phyloP scores from a whole-genome alignment of 768 basidiomycete species.

The Hericium coralloides region DNA sequence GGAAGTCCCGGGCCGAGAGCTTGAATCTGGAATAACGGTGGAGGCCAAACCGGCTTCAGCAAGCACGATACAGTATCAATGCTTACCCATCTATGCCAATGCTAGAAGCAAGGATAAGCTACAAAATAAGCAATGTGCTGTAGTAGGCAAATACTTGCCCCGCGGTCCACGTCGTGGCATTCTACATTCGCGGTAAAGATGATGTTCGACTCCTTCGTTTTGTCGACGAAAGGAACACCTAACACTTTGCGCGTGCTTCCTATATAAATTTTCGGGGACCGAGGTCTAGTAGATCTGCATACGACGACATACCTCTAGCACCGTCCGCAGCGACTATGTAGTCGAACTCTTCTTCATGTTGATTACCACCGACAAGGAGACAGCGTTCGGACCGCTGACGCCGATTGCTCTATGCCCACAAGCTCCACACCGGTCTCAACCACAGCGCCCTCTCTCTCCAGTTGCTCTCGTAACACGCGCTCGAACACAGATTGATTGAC shows the following conservation, averaged over 20 bases:
- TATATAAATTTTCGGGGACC: constrained; percentile 2
- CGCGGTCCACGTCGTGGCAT: constrained; percentile 22
- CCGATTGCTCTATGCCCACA: constrained; percentile 23
- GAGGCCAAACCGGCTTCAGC: constrained; percentile 6
- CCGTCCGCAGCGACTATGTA: constrained; percentile 37
- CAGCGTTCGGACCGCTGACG: constrained; percentile 22
- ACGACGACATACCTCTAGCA: constrained; percentile 18
- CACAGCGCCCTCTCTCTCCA: constrained; percentile 14
- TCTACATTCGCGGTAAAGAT: constrained; percentile 30
- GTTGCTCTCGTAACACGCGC: constrained; percentile 22
- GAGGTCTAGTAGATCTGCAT: background rate
- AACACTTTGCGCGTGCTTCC: constrained; percentile 30
- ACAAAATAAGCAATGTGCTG: background rate
- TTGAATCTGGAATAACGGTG: constrained; percentile 7
- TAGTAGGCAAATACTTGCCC: constrained; percentile 15
- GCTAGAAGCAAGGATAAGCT: background rate
- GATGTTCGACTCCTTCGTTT: constrained; percentile 22
- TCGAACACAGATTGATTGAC: constrained; percentile 24
- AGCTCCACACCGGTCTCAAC: constrained; percentile 31
- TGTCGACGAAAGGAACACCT: constrained; percentile 33
- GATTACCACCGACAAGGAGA: constrained; percentile 17
- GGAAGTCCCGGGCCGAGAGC: constrained; percentile 6
- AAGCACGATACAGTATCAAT: background rate
- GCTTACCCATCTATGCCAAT: constrained; percentile 16
- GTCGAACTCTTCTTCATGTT: constrained; percentile 20